A percentile compares a stretch with the other conserved stretches of the same genome.
These are phyloP conservation scores for Fusarium sp. DNA, from an alignment of 2,329 filamentous ascomycete genomes.

Conservation along the genomic window DNA sequence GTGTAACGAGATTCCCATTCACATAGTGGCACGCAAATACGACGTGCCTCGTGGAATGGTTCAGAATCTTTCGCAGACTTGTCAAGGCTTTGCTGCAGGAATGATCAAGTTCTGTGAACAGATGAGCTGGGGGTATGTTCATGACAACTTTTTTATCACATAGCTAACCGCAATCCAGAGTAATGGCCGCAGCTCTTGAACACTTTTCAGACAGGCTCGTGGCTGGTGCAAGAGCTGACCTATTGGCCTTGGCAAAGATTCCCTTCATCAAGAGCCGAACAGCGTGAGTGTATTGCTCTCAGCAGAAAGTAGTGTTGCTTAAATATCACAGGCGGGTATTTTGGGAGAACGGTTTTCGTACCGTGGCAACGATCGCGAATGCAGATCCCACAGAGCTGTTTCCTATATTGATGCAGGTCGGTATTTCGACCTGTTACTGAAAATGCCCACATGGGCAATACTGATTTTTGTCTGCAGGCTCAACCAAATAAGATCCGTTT, in stretches of 20 bases:
- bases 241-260: slow-evolving; percentile 75
- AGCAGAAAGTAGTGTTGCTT: neutral
- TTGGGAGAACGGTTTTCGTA: slow-evolving; percentile 80
- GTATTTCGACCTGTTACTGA: slow-evolving; percentile 23
- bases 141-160: neutral
- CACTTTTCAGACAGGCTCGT: slow-evolving; percentile 79
- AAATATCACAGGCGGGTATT: slow-evolving; percentile 61
- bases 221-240: slow-evolving; percentile 75
- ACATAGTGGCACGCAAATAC: slow-evolving; percentile 75
- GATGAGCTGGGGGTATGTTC: slow-evolving; percentile 74
- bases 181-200: slow-evolving; percentile 75
- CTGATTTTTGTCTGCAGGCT: slow-evolving; percentile 54
- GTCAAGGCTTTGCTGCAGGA: slow-evolving; percentile 80
- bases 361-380: slow-evolving; percentile 73
- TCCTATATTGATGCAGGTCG: slow-evolving; percentile 75
- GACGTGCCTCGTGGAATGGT: slow-evolving; percentile 74
- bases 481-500: slow-evolving; percentile 72
- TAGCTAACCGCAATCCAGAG: slow-evolving; percentile 52
- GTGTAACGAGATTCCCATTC: slow-evolving; percentile 78
- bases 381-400: slow-evolving; percentile 74
- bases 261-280: slow-evolving; percentile 82
- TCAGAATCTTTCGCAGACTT: slow-evolving; percentile 77
- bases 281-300: slow-evolving; percentile 57
- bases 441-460: neutral
- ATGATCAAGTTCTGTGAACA: slow-evolving; percentile 83